Conservation (phyloP, 2,329 filamentous ascomycete species). For the Remersonia thermophila region DNA sequence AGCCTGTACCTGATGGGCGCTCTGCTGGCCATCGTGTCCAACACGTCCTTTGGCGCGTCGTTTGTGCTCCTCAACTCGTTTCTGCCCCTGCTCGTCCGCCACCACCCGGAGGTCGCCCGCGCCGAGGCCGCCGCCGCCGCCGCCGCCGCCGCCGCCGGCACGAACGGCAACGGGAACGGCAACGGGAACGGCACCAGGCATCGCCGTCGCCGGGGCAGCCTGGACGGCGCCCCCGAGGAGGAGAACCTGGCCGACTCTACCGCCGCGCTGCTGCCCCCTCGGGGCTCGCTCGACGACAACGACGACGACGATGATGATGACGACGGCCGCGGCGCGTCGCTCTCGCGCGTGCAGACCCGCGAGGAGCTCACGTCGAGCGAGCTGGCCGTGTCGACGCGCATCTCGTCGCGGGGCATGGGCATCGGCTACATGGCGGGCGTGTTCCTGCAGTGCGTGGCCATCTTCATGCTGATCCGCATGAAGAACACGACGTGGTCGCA, state of each 20-base stretch:
- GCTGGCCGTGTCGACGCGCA: slow-evolving; percentile 72
- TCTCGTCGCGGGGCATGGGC: slow-evolving; percentile 85
- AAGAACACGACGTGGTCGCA: slow-evolving; percentile 75
- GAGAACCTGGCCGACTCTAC: slow-evolving; percentile 30
- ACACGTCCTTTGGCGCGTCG: slow-evolving; percentile 87
- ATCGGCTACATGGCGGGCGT: slow-evolving; percentile 86
- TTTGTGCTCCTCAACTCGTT: slow-evolving; percentile 96
- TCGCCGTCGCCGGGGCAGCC: too few relatives aligned
- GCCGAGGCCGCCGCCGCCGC: too few relatives aligned
- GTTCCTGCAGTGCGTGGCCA: slow-evolving; percentile 69
- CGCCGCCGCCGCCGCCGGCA: too few relatives aligned
- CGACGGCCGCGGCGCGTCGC: slow-evolving; percentile 20
- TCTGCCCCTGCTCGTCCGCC: slow-evolving; percentile 75
- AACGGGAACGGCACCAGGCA: too few relatives aligned
- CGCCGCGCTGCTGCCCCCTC: slow-evolving; percentile 33
- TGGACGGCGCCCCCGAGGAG: slow-evolving; percentile 21
- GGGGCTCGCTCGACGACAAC: slow-evolving; percentile 10
- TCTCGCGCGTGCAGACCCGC: slow-evolving; percentile 30
- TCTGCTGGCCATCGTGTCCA: slow-evolving; percentile 76
- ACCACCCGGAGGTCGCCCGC: slow-evolving; percentile 50
- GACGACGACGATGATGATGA: too few relatives aligned
- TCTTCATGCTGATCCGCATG: slow-evolving; percentile 61
- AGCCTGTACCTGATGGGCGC: slow-evolving; percentile 69
- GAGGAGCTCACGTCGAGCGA: slow-evolving; percentile 49
- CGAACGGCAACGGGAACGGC: too few relatives aligned